These are phyloP conservation scores for Nicotiana obtusifolia DNA, from an alignment of 257 asterid genomes.

Conservation along the genomic window DNA sequence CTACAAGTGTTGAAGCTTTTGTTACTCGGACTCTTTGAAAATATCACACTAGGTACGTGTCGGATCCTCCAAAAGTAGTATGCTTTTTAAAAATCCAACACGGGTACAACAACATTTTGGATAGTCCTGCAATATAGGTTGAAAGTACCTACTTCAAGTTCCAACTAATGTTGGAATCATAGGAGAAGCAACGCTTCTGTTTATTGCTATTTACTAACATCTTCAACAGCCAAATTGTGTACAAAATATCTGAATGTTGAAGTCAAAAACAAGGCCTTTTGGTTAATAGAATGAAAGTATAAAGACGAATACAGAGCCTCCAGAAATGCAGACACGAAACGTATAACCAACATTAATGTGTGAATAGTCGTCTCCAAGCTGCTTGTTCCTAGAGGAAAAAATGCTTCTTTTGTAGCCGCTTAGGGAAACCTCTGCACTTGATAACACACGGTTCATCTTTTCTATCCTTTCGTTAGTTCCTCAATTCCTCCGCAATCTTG, in stretches of 20 bases:
- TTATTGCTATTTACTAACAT: neutral
- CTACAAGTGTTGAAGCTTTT: neutral
- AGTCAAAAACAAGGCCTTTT: neutral
- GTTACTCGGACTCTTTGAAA: too few relatives aligned
- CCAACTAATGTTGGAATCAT: neutral
- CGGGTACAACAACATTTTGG: too few relatives aligned
- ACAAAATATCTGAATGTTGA: neutral
- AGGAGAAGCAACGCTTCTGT: neutral
- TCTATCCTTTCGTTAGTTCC: neutral
- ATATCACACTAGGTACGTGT: too few relatives aligned
- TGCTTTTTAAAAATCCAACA: too few relatives aligned
- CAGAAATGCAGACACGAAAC: neutral
- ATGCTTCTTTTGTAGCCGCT: neutral
- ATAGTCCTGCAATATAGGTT: too few relatives aligned
- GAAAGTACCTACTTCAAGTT: too few relatives aligned
- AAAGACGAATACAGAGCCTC: too few relatives aligned
- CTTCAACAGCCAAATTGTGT: neutral
- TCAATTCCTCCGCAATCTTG: neutral
- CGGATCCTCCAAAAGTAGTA: too few relatives aligned
- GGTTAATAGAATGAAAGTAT: too few relatives aligned
- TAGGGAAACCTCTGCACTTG: neutral
- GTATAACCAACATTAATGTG: neutral
- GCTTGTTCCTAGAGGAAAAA: neutral
- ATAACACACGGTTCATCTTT: neutral
- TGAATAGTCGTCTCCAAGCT: neutral